Evolutionary conservation across 805 yeast genomes (phyloP), one percentile per base, ranked within the genome.

Genomic region (Saccharomycopsis amapae): DNA sequence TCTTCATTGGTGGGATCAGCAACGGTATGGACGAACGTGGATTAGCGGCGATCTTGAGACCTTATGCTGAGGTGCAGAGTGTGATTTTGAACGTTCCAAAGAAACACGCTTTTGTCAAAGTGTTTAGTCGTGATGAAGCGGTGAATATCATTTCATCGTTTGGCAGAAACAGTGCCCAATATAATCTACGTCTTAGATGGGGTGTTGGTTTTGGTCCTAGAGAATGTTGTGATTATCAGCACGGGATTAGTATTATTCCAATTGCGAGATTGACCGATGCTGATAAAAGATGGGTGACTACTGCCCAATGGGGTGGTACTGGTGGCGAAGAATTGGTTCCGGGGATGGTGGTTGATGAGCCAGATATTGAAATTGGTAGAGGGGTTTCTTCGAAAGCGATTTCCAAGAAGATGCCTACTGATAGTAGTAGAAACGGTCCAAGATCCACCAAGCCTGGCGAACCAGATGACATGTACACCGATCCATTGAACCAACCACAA

Each of bases 131-230:
- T 64, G 73, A 71, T 31, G 97, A 90, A 63, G 98, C 98, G 25
- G 96, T 85, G 61, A 76, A 71, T 50, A 88, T 88, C 12, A 73
- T 87, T 48, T 70, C 75, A 34, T 75, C 79, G 35, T 87, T 89
- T 66, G 78, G 78, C 58, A 78, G 80, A 55, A 81, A 79, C 51
- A 81, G 83, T 34, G n/a, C n/a, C n/a, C 63, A 75, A 7, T 66
- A 68, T 60, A 34, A 34, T 34, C 69, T 93, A 55, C 77, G 97
- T 65, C 85, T 94, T 3, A 76, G 96, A 61, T 93, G 98, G 98
- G 98, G 97, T 55, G 97, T 93, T 52, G 98, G 98, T 1, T 93
- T 85, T 59, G 98, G 98, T 3, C 98, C 98, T 45, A 79, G 98
- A 68, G 97, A 93, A 63, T 90, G 97, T 69, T 86, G 96, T 62